Evolutionary conservation across 371 early-diverging fungal species (phyloP).

Genomic region (Basidiobolus meristosporus): DNA sequence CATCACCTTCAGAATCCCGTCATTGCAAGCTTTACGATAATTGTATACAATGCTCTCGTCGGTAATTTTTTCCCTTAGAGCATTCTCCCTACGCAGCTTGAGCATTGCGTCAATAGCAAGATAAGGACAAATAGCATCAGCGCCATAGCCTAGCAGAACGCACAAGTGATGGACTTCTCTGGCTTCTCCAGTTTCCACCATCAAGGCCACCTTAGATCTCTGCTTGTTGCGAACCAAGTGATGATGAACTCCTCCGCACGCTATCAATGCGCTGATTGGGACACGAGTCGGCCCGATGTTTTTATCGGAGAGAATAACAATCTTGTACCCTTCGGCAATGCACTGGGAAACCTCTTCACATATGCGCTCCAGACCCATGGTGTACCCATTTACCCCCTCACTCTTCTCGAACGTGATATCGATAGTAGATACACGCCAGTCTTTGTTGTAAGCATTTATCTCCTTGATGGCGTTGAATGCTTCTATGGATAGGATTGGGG

Average conservation of each 20-base stretch:
- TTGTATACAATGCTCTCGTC: constrained; percentile 44
- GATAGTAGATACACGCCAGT: constrained; percentile 66
- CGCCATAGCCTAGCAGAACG: constrained; percentile 91
- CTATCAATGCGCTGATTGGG: constrained; percentile 70
- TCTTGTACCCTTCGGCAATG: constrained; percentile 61
- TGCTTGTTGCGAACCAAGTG: constrained; percentile 72
- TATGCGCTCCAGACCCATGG: constrained; percentile 57
- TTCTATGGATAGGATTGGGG: constrained; percentile 66
- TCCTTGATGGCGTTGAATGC: constrained; percentile 61
- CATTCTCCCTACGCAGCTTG: constrained; percentile 70
- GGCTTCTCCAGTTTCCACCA: constrained; percentile 88
- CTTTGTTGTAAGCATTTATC: constrained; percentile 31
- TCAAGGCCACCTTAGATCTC: constrained; percentile 70
- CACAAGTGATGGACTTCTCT: constrained; percentile 93
- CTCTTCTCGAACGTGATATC: constrained; percentile 66
- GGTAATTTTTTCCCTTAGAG: constrained; percentile 24
- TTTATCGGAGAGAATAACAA: constrained; percentile 72
- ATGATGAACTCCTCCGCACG: constrained; percentile 92
- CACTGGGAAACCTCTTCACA: constrained; percentile 62
- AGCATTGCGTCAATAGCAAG: constrained; percentile 70
- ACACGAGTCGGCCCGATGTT: constrained; percentile 44
- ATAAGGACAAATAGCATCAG: constrained; percentile 90
- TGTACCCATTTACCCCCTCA: constrained; percentile 62
- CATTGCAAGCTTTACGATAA: constrained; percentile 70
- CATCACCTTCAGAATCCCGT: constrained; percentile 94